Percentiles rank a stretch among this genome's conserved stretches.
Conservation (phyloP, 148 eudicot genomes). For the Arctostaphylos glauca region DNA sequence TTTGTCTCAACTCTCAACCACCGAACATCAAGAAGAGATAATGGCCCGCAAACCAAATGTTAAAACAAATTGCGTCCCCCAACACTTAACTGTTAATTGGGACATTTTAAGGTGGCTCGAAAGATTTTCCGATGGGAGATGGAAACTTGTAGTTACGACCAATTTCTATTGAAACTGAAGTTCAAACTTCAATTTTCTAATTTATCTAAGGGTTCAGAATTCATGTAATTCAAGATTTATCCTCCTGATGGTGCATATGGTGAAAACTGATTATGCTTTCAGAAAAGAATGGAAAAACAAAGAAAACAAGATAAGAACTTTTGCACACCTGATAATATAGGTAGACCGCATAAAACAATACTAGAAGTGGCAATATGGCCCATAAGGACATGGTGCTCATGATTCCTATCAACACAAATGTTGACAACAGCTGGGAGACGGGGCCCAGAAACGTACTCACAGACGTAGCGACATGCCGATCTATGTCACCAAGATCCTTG, state of each 20-base stretch:
- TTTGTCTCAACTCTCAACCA: neutral
- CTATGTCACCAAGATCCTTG: conserved; percentile 91
- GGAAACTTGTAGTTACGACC: neutral
- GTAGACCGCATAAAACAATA: conserved; percentile 84
- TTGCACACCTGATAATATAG: conserved; percentile 77
- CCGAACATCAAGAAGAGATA: neutral
- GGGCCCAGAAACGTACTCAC: conserved; percentile 79
- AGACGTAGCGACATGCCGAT: conserved; percentile 72
- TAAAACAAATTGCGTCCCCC: neutral
- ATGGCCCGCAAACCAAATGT: neutral
- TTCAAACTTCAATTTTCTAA: neutral
- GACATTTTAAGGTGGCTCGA: neutral
- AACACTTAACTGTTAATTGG: neutral
- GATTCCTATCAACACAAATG: conserved; percentile 87
- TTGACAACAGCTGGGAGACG: conserved; percentile 80
- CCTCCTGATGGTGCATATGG: neutral
- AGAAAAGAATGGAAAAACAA: neutral
- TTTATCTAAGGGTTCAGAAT: neutral
- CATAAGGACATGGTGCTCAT: conserved; percentile 96
- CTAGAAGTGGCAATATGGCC: conserved; percentile 96
- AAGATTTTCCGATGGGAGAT: neutral
- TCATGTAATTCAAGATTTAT: neutral
- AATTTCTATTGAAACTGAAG: neutral
- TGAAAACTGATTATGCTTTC: neutral
- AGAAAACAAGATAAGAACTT: conserved; percentile 11